Evolutionary conservation across 371 early-diverging fungal genomes (phyloP).

Genomic region (Neoconidiobolus thromboides): DNA sequence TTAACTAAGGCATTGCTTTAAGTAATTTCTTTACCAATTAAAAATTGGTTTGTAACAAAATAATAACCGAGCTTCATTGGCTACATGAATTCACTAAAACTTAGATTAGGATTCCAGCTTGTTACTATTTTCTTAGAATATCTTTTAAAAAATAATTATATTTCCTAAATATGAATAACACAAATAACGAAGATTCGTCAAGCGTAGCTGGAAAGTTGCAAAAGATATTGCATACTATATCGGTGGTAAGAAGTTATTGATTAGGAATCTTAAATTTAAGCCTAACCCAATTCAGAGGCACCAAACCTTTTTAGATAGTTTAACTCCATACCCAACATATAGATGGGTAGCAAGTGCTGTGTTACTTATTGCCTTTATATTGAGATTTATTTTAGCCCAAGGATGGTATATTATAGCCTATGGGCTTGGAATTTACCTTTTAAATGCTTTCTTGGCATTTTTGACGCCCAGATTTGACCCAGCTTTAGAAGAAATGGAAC

Average conservation of each 20-base stretch:
- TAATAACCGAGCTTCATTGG: too few species aligned
- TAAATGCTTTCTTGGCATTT: conserved; percentile 87
- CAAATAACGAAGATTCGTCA: background rate
- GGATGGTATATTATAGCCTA: conserved; percentile 90
- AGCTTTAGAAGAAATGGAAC: conserved; percentile 52
- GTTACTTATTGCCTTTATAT: conserved; percentile 44
- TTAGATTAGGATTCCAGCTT: too few species aligned
- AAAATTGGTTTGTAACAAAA: too few species aligned
- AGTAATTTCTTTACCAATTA: too few species aligned
- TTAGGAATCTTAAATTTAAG: background rate
- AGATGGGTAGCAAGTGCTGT: conserved; percentile 58
- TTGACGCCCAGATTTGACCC: conserved; percentile 92
- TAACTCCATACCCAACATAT: conserved; percentile 45
- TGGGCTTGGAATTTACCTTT: conserved; percentile 80
- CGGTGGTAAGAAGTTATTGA: background rate
- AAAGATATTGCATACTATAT: background rate
- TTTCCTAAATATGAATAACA: background rate
- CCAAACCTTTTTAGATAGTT: conserved; percentile 54
- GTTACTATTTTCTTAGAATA: too few species aligned
- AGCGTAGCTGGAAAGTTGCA: background rate
- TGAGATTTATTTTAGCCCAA: conserved; percentile 61
- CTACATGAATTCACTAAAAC: too few species aligned
- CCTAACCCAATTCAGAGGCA: conserved; percentile 18
- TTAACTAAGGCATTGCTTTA: too few species aligned
- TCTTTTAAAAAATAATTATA: too few species aligned